Percentiles rank a stretch among this genome's conserved stretches.
Evolutionary conservation across 2,329 filamentous ascomycete species (phyloP).

Genomic region (Ciborinia camelliae): DNA sequence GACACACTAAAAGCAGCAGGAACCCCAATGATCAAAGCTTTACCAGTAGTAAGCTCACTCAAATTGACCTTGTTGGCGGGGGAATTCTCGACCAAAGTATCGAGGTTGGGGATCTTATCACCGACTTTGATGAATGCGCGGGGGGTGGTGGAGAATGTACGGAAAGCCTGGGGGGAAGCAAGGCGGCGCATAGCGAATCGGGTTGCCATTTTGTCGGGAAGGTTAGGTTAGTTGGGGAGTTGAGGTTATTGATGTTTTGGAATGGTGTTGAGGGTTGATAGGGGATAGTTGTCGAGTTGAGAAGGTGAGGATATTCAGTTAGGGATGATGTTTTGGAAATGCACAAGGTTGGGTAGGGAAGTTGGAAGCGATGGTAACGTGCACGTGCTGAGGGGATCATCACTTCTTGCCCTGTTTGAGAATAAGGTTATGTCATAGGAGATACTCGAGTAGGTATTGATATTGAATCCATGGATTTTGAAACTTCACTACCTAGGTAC

Average conservation of each 20-base stretch:
- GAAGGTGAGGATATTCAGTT: not conserved
- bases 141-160: slow-evolving; percentile 61
- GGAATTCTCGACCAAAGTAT: slow-evolving; percentile 77
- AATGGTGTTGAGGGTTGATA: too few species aligned
- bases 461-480: not conserved
- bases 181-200: slow-evolving; percentile 27
- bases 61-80: slow-evolving; percentile 91
- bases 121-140: slow-evolving; percentile 68
- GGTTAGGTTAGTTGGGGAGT: not conserved
- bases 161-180: slow-evolving; percentile 22
- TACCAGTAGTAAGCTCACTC: slow-evolving; percentile 66
- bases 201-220: slow-evolving; percentile 29
- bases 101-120: slow-evolving; percentile 72
- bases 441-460: not conserved
- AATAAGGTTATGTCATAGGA: not conserved
- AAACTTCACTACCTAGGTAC: not conserved
- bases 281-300: not conserved
- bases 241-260: not conserved
- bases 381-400: slow-evolving; percentile 5
- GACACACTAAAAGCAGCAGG: slow-evolving; percentile 70
- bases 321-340: not conserved
- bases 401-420: slow-evolving; percentile 3
- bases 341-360: slow-evolving; percentile 8
- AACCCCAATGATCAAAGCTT: slow-evolving; percentile 81
- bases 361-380: not conserved